Base-by-base conservation (phyloP, 2,329 filamentous ascomycete genomes). In the Penicillium sp. region DNA sequence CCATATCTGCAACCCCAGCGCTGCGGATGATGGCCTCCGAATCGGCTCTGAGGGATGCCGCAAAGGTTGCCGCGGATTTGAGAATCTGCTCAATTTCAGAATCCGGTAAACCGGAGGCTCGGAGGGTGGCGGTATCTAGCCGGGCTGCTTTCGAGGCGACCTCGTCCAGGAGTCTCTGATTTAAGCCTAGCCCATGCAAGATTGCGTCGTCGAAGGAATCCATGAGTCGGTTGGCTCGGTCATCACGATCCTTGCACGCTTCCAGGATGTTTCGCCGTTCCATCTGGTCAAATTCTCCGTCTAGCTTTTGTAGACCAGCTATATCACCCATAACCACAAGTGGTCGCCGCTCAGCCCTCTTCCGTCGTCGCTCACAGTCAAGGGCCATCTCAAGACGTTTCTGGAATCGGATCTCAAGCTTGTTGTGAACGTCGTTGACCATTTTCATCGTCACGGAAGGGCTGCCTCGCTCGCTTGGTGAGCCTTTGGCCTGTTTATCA, bases 361-460 rank as follows among this genome's bases (percentile, higher is more conserved):
- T 80, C 45, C 77, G 74, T 15, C 76, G 69, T 40, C 71, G 72
- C 57, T 80, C 77, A 35, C 77, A 73, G 54, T 80, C 77, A 17
- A 78, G 61, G 6, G 77, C 71, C 32, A 75, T 71, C 28, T 74
- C 69, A 3, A 75, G 70, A 12, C 76, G 69, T 51, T 74, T 74
- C 15, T 72, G 72, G 54, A 79, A 73, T 2, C 75, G 70, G 22
- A 67, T 60, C 57, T 80, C 75, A 13, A 79, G 69, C 50, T 72
- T 72, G 13, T 64, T 62, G 55, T 78, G 73, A 6, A 79, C 61
- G 1, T 67, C 62, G 22, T 74, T 70, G 15, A 75, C 64, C n/a
- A 67, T 64, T 35, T 65, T 68, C 71, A 77, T 74, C 6, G 71
- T 69, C 45, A 71, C 63, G 7, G 71, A 70, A 39, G 69, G 61